These are phyloP conservation scores for Penicillium occitanis DNA, from an alignment of 2,329 filamentous ascomycete species.

Conservation along the genomic window DNA sequence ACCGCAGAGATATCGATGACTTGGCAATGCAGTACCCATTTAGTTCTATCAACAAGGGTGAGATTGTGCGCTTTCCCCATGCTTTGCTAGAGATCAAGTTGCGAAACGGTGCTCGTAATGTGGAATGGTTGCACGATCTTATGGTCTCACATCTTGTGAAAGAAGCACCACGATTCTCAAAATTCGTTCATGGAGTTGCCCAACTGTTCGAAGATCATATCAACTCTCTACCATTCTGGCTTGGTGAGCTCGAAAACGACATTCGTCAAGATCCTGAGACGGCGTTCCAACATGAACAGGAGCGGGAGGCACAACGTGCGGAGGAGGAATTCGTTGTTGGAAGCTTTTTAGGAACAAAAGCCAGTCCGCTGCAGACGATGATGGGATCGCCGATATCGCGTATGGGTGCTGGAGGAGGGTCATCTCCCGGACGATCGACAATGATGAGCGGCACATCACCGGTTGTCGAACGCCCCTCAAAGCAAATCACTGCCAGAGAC, in stretches of 20 bases:
- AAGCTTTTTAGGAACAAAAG: conserved; percentile 68
- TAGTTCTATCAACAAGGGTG: conserved; percentile 80
- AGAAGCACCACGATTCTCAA: conserved; percentile 85
- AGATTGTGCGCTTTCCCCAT: conserved; percentile 87
- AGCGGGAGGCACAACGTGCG: conserved; percentile 73
- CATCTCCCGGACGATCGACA: conserved; percentile 25
- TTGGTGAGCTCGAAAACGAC: conserved; percentile 85
- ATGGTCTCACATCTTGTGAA: conserved; percentile 93
- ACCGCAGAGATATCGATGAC: conserved; percentile 84
- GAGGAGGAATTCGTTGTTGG: conserved; percentile 89
- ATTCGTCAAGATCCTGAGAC: conserved; percentile 89
- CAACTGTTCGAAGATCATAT: conserved; percentile 93
- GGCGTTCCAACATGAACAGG: conserved; percentile 89
- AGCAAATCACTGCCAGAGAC: conserved; percentile 17
- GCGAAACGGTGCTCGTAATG: conserved; percentile 60
- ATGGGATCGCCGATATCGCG: conserved; percentile 37
- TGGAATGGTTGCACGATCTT: conserved; percentile 85
- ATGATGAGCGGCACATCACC: conserved; percentile 9
- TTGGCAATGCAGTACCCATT: conserved; percentile 83
- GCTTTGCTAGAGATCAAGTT: conserved; percentile 92
- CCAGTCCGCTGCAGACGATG: conserved; percentile 33
- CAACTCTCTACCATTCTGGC: conserved; percentile 95
- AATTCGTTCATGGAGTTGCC: conserved; percentile 92
- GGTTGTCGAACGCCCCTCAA: conserved; percentile 8
- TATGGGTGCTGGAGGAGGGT: conserved; percentile 26